Base-by-base conservation (phyloP, 768 basidiomycete genomes). In the Fomitopsis pulvina region DNA sequence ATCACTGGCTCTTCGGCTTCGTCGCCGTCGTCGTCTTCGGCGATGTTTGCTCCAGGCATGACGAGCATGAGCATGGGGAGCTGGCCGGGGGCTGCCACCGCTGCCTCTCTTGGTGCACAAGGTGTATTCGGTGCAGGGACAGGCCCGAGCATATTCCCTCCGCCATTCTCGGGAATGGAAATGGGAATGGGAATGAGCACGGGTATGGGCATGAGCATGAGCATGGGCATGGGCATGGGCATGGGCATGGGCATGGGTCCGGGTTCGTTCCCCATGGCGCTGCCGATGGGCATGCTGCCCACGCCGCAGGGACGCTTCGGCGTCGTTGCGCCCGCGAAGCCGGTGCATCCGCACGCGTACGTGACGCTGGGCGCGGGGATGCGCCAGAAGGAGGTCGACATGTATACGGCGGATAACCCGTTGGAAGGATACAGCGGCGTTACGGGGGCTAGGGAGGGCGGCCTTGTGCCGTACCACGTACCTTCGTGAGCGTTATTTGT, bases 291-390 rank as follows among this genome's bases (percentile, higher is more conserved):
- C 14, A 26, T 9, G 18, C 37, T 28, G 1, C 40, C 37, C 4
- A 43, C 40, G 11, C n/a, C 41, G 42, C 16, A 45, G 4, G 51
- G 40, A 6, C 34, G 25, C 11, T 57, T 73, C 58, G 52, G 66
- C 42, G 59, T 64, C 46, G 47, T 60, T 50, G 26, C 68, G 53
- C 62, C 77, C 52, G 74, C 77, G 4, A 75, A 75, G 44, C 80
- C 87, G 25, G 71, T 84, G 28, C 72, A 90, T 61, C 66, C 81
- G 2, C 79, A 86, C 47, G 87, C 85, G 29, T 92, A 80, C 62
- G 83, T 93, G 9, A 87, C 91, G 0, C 90, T 94, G 57, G 91
- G 91, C 20, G 83, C 92, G 4, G 92, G 92, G 2, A 82, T 82
- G 71, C 72, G 79, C 25, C 90, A 93, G 65, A 92, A 91, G 62